Base-by-base conservation (phyloP, 2,329 filamentous ascomycete species). In the Aureobasidium uvarum region DNA sequence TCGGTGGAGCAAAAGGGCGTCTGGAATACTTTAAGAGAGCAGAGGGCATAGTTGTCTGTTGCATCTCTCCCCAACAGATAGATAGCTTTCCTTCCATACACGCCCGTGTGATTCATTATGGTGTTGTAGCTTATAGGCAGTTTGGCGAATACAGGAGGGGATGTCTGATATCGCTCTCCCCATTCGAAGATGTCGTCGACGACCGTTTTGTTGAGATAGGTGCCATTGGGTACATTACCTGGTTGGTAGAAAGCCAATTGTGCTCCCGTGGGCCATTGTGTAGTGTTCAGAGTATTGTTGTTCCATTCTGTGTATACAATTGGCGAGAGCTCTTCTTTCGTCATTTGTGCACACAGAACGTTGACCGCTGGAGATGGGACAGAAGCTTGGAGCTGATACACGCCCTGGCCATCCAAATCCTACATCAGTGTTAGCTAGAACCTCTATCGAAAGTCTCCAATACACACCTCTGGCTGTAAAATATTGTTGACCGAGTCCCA, bases 111-210 rank as follows among this genome's bases (percentile, higher is more conserved):
- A 70, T 90, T 89, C 48, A 83, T 77, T 6, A 91, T 74, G 0
- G 89, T 89, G 73, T 94, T 93, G 76, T 83, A 89, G 6, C 83
- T 76, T 1, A 77, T 74, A 0, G 90, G 90, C 31, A 80, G 74
- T 56, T 77, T 83, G 2, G 81, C 75, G 58, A 80, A 79, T 0
- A 79, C 73, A 0, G 77, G 75, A 1, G 73, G 73, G 0, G 36
- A 56, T 0, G 56, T 18, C 77, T 81, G 86, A 79, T 71, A 74
- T 13, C 69, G 43, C 16, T 79, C 71, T 0, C 86, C 86, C 85
- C 89, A 92, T 11, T 80, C 79, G 70, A 94, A 94, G 1, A 92
- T 77, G 3, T 89, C 83, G 70, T 93, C 89, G 0, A 91, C 84
- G 10, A 45, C 70, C 65, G 56, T 70, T 25, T 48, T 67, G 31